Evolutionary conservation across 2,329 filamentous ascomycete genomes (phyloP).

Genomic region (Xylaria sp.): DNA sequence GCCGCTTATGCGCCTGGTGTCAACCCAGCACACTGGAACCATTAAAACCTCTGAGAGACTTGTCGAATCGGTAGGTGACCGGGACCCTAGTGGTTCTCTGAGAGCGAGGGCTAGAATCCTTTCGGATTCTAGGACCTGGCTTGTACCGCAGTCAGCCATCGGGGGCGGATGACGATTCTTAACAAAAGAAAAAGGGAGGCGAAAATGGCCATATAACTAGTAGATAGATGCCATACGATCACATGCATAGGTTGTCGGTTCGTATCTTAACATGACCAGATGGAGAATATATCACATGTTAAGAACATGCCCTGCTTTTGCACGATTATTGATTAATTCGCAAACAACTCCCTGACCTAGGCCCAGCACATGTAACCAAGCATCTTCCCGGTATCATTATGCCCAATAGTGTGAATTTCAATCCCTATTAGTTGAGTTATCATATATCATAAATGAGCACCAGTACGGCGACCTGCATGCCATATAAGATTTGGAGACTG

Average conservation of each 20-base stretch:
- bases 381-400: not conserved
- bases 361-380: not conserved
- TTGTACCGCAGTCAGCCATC: not conserved
- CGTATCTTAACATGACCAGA: not conserved
- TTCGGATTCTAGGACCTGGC: not conserved
- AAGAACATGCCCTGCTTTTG: not conserved
- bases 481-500: constrained; percentile 9
- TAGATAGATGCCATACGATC: not conserved
- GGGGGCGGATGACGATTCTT: not conserved
- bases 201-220: not conserved
- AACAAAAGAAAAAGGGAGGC: constrained; percentile 9
- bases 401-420: constrained; percentile 1
- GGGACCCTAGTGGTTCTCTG: not conserved
- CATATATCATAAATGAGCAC: constrained; percentile 16
- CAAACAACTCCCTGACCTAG: not conserved
- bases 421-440: constrained; percentile 6
- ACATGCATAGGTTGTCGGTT: not conserved
- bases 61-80: constrained; percentile 18
- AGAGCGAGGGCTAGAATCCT: not conserved
- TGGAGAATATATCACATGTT: not conserved
- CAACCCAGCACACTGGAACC: constrained; percentile 32
- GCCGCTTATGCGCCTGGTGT: constrained; percentile 7
- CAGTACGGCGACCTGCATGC: constrained; percentile 10
- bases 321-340: not conserved
- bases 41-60: constrained; percentile 12